Evolutionary conservation across 805 yeast species (phyloP), one percentile per base, ranked within the genome.

Genomic region (Starmerella khaoyaiensis): DNA sequence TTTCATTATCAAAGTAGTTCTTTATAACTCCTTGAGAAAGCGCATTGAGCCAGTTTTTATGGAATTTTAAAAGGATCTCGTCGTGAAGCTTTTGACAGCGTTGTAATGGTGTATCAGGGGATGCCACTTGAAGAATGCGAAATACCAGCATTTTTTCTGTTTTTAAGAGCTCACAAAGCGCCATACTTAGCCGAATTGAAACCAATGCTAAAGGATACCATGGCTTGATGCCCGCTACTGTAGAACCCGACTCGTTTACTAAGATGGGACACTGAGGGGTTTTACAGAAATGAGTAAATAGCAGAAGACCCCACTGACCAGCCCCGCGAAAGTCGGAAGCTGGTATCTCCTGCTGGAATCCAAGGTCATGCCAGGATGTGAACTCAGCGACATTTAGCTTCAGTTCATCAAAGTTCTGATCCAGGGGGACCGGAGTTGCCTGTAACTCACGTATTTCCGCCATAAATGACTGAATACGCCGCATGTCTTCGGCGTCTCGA

Each of bases 331-430:
- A 56, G 39, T 61, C 66, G 1, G 56, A 52, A 3, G 52, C 39
- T 4, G 66, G 66, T 37, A 59, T 57, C 14, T 43, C 17, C 1
- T 63, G 62, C 36, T 61, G 66, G 46, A 61, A 61, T 5, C 66
- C 66, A 6, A 61, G 45, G 3, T 48, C 43, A 16, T 53, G 57
- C 62, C 63, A 61, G 37, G 57, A 47, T 5, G 21, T 22, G 30
- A 28, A 19, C 4, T 10, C 34, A 5, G 30, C 35, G 4, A 7
- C 35, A 24, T 25, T 32, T 14, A 10, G 11, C 14, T 29, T 28
- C 27, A 36, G 5, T 5, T 29, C 20, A 12, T 36, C 34, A 15
- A 36, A 36, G 10, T 23, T 3, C 6, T 15, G 24, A 10, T 17
- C 8, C 3, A 12, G 10, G 4, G 24, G 22, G n/a, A 36, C 34